Evolutionary conservation across 495 filamentous ascomycete genomes (phyloP), one percentile per base, ranked within the genome.

Genomic region (Amorphotheca resinae): DNA sequence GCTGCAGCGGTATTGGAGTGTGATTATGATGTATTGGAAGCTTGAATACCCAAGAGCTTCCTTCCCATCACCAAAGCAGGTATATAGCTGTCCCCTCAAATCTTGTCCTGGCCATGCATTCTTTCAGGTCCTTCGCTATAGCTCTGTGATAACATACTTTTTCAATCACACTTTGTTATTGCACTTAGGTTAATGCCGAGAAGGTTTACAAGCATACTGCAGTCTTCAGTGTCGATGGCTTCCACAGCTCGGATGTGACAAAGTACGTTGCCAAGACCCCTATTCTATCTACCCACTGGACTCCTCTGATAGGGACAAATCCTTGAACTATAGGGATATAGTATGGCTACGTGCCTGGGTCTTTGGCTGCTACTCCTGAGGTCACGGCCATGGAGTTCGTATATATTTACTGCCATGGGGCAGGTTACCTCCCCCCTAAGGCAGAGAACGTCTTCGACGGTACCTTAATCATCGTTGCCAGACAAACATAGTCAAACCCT

Each of bases 401-500:
- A 11, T 58, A 60, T n/a, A 35, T 35, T 25, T 60, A n/a, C n/a
- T n/a, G n/a, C 57, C 5, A 17, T 54, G 9, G 52, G 51, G 1
- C 41, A 55, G n/a, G 33, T 55, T 20, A 49, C 61, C 21, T 41
- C 47, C 17, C 48, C 50, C 12, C 54, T 64, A 58, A 62, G 42
- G 45, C 53, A 9, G 62, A 62, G 48, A 38, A 45, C 3, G 38
- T 62, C 32, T 51, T 49, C 42, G 41, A 58, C 12, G 48, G 58
- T n/a, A 63, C 60, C 3, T 42, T 64, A 15, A 61, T 64, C 41
- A 48, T 61, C 22, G 41, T 64, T 22, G 61, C n/a, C 60, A 3
- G 54, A 51, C 38, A 64, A 64, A 49, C 61, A 64, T 41, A 60
- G 61, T 20, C 61, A 64, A 42, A 45, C 61, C 3, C 54, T 60